Evolutionary conservation across 1,284 basidiomycete genomes (phyloP), one percentile per base, ranked within the genome.

Genomic region (Pseudozyma sp.): DNA sequence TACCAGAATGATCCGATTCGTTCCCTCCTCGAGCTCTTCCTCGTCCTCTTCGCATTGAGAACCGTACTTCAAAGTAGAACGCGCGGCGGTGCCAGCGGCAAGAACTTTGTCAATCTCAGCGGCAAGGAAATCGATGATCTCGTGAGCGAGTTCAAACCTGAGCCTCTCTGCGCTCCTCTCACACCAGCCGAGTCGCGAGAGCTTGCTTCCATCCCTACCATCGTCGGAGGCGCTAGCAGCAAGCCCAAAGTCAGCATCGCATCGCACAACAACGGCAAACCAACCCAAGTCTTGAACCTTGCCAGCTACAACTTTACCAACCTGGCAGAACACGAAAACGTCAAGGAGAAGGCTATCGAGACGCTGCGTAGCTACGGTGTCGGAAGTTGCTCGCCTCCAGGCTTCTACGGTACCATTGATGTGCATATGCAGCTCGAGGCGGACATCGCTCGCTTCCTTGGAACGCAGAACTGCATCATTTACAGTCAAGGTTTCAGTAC

Each of bases 91-190:
- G 89, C 90, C 59, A 90, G 89, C 34, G 92, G 91, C n/a, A 94
- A 92, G 83, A 91, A 85, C 65, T 97, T 95, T 85, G 93, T 99
- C 70, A 89, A 94, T 81, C 92, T 98, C 64, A 90, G 88, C 51
- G 92, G 94, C 78, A 94, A 96, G 93, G 97, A 99, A 90, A 91
- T 98, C 65, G 92, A 97, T 84, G 96, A 99, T 80, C 89, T 99
- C 42, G 93, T 99, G 1, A 91, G 93, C 63, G 97, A 99, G 85
- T 99, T 95, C 93, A 88, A 88, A 11, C 97, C 97, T 0, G 93
- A 95, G 74, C 91, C 93, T 13, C 89, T 99, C 4, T 91, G 89
- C 7, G 88, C 89, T 38, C 89, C 90, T 18, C 88, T 92, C 50
- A 87, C 87, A 13, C 86, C 88, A 0, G 86, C 86, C 59, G 93